Conservation (phyloP, 1,284 basidiomycete genomes). For the Heliocybe sulcata region DNA sequence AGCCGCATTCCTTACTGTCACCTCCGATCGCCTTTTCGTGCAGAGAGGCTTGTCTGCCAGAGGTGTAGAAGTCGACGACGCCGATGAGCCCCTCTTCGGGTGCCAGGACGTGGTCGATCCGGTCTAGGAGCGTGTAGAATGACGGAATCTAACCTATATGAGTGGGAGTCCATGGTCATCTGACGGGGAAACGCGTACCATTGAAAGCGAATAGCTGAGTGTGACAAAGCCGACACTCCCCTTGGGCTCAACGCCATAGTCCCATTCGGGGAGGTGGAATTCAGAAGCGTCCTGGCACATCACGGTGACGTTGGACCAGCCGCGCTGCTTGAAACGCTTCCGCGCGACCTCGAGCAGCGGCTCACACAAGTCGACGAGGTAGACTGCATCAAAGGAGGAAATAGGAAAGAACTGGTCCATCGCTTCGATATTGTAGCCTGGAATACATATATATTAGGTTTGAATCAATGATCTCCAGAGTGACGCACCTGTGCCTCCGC, state of each 20-base stretch:
- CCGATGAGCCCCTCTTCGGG: constrained; percentile 57
- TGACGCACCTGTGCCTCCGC: constrained; percentile 64
- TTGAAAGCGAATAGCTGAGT: constrained; percentile 68
- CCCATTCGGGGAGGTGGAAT: constrained; percentile 63
- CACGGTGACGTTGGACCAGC: constrained; percentile 73
- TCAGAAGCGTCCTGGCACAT: constrained; percentile 71
- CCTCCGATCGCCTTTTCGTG: constrained; percentile 68
- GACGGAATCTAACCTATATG: constrained; percentile 48
- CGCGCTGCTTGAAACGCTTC: constrained; percentile 57
- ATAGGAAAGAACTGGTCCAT: constrained; percentile 72
- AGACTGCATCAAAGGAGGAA: constrained; percentile 61
- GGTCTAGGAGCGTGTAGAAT: constrained; percentile 51
- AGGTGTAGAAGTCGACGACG: constrained; percentile 80
- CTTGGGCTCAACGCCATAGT: constrained; percentile 39
- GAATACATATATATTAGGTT: background rate
- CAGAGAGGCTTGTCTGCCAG: constrained; percentile 47
- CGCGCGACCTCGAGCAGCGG: constrained; percentile 70
- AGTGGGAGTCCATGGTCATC: background rate
- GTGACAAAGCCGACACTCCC: constrained; percentile 58
- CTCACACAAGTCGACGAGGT: constrained; percentile 73
- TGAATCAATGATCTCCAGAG: constrained; percentile 1
- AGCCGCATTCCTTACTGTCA: constrained; percentile 61
- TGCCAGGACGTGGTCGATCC: constrained; percentile 64
- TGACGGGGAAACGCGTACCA: constrained; percentile 33
- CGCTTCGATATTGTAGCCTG: constrained; percentile 76